Conservation (phyloP, 495 filamentous ascomycete species). For the Achaetomiella virescens region DNA sequence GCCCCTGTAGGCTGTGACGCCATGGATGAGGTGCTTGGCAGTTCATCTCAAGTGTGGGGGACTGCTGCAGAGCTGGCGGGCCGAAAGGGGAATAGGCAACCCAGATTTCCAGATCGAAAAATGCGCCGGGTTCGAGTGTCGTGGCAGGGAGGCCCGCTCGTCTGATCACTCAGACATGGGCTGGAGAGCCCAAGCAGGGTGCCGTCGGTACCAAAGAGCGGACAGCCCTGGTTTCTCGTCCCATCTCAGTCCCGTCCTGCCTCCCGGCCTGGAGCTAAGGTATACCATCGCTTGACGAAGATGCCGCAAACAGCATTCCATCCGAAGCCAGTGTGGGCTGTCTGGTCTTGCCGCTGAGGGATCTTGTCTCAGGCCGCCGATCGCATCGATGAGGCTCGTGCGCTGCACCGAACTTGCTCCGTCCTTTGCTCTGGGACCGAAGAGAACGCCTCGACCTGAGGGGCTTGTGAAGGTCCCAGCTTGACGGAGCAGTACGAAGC, state of each 20-base stretch:
- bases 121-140: background rate
- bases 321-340: too few relatives aligned
- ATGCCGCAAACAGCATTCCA: too few relatives aligned
- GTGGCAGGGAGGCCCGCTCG: background rate
- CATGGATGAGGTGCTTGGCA: background rate
- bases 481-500: too few relatives aligned
- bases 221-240: background rate
- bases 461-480: too few relatives aligned
- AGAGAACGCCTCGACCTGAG: too few relatives aligned
- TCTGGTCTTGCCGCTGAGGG: too few relatives aligned
- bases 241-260: background rate
- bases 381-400: too few relatives aligned
- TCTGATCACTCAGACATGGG: background rate
- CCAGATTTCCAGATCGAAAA: background rate
- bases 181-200: background rate
- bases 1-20: background rate
- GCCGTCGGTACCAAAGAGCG: conserved; percentile 14
- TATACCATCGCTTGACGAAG: too few relatives aligned
- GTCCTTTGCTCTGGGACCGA: too few relatives aligned
- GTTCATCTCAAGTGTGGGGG: background rate
- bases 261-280: background rate
- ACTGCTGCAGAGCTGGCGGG: background rate
- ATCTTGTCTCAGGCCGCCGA: too few relatives aligned
- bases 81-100: background rate
- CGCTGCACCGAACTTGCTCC: too few relatives aligned